Conservation (phyloP, 495 filamentous ascomycete species). For the Extremus antarcticus region DNA sequence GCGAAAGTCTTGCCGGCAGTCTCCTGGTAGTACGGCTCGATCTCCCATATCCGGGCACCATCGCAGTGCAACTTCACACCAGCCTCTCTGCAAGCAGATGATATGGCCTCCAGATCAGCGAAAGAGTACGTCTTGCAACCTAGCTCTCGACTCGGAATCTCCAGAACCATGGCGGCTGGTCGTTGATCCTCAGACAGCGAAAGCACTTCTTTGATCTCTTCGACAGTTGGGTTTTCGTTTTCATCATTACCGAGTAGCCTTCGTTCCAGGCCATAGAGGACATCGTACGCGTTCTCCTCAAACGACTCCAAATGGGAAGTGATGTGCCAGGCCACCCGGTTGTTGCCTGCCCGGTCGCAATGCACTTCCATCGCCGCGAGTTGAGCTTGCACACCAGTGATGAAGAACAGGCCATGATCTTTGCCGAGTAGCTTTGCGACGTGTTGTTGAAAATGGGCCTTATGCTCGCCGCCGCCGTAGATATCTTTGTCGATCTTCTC, state of each 20-base stretch:
- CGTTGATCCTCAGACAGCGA: slow-evolving; percentile 1
- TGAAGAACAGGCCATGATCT: slow-evolving; percentile 12
- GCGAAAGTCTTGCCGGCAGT: slow-evolving; percentile 9
- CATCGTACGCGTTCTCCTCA: slow-evolving; percentile 4
- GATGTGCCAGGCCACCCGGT: slow-evolving; percentile 12
- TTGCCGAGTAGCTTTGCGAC: slow-evolving; percentile 12
- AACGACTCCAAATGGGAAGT: slow-evolving; percentile 11
- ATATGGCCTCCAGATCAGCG: slow-evolving; percentile 8
- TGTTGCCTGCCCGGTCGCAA: slow-evolving; percentile 3
- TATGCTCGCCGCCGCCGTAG: slow-evolving; percentile 15
- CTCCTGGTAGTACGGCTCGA: slow-evolving; percentile 16
- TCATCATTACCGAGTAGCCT: slow-evolving; percentile 1
- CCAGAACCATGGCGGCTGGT: slow-evolving; percentile 7
- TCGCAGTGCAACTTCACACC: slow-evolving; percentile 17
- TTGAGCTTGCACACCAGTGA: slow-evolving; percentile 17
- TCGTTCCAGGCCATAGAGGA: slow-evolving; percentile 12
- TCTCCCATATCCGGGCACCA: slow-evolving; percentile 18
- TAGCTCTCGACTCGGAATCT: slow-evolving; percentile 13
- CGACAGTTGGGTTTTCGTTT: slow-evolving; percentile 3
- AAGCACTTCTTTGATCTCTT: slow-evolving; percentile 10
- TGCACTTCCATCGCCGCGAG: slow-evolving; percentile 9
- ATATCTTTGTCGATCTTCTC: slow-evolving; percentile 7
- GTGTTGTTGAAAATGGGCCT: slow-evolving; percentile 12
- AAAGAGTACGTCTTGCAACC: slow-evolving; percentile 17
- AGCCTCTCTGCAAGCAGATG: slow-evolving; percentile 2